phyloP scores from a whole-genome alignment of 2,329 filamentous ascomycete species.

The Fonsecaea pugnacius region DNA sequence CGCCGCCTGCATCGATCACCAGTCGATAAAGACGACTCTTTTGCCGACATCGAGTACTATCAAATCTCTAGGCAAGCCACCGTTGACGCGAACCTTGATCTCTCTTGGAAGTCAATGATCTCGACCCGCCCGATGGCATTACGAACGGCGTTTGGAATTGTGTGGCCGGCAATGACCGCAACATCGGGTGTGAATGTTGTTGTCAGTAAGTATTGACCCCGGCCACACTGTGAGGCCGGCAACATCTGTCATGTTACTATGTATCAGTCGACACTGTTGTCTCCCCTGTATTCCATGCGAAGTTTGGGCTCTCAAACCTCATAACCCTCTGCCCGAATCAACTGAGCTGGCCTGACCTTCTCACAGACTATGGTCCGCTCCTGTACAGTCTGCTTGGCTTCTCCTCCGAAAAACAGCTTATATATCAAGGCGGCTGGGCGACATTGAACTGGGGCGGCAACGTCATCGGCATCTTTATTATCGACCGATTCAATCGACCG shows the following conservation, averaged over 20 bases:
- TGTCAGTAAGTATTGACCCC: too few relatives aligned
- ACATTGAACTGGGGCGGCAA: constrained; percentile 11
- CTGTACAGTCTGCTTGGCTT: constrained; percentile 21
- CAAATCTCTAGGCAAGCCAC: constrained; percentile 20
- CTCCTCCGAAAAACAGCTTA: constrained; percentile 14
- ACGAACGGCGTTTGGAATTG: constrained; percentile 7
- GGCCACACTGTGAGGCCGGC: too few relatives aligned
- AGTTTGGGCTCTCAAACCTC: neutral
- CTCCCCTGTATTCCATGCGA: too few relatives aligned
- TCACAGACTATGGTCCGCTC: constrained; percentile 21
- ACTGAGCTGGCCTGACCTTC: neutral
- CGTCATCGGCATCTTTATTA: constrained; percentile 6
- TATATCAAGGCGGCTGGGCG: constrained; percentile 24
- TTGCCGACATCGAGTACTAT: constrained; percentile 14
- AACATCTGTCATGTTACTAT: too few relatives aligned
- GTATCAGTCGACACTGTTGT: too few relatives aligned
- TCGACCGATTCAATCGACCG: constrained; percentile 32
- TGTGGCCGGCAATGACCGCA: neutral
- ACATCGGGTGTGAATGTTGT: too few relatives aligned
- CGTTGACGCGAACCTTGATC: constrained; percentile 12
- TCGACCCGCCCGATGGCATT: constrained; percentile 13
- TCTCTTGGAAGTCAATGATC: constrained; percentile 15
- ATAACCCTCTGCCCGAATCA: constrained; percentile 4
- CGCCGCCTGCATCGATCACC: neutral
- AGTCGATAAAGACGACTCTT: constrained; percentile 6